phyloP scores from a whole-genome alignment of 306 rosid genomes.

The Oxytropis ochrocephala region DNA sequence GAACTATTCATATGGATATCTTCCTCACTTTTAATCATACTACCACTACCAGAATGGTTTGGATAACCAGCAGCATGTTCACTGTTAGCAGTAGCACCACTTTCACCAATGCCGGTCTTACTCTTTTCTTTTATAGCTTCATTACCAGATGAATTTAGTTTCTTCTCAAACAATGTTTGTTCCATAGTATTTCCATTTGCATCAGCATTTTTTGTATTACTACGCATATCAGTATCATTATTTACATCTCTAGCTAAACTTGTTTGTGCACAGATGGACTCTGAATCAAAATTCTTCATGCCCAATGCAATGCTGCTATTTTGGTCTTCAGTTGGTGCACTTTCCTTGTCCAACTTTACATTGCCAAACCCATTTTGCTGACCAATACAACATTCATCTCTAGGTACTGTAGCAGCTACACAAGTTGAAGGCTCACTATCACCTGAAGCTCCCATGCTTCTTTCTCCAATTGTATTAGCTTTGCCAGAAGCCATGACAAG shows the following conservation, averaged over 20 bases:
- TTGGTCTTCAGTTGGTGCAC: constrained; percentile 50
- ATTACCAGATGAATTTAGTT: constrained; percentile 27
- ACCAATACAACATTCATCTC: constrained; percentile 45
- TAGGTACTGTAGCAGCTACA: constrained; percentile 37
- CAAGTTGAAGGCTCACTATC: constrained; percentile 33
- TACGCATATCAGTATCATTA: constrained; percentile 57
- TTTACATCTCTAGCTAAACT: constrained; percentile 89
- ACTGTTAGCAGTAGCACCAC: constrained; percentile 31
- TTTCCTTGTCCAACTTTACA: constrained; percentile 45
- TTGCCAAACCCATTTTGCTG: constrained; percentile 62
- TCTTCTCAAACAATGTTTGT: constrained; percentile 41
- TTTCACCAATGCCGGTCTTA: constrained; percentile 23
- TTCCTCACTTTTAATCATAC: constrained; percentile 36
- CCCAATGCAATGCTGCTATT: constrained; percentile 48
- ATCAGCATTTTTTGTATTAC: constrained; percentile 36
- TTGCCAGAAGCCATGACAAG: constrained; percentile 38
- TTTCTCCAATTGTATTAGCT: constrained; percentile 40
- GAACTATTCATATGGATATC: constrained; percentile 30
- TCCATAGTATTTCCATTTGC: constrained; percentile 44
- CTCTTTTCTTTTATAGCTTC: constrained; percentile 42
- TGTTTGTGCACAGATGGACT: constrained; percentile 51
- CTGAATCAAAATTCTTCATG: constrained; percentile 49
- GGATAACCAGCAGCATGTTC: constrained; percentile 35
- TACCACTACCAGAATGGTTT: constrained; percentile 34
- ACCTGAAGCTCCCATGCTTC: constrained; percentile 31